These are phyloP conservation scores for Zostera marina DNA, from an alignment of 116 monocot genomes.

Conservation along the genomic window DNA sequence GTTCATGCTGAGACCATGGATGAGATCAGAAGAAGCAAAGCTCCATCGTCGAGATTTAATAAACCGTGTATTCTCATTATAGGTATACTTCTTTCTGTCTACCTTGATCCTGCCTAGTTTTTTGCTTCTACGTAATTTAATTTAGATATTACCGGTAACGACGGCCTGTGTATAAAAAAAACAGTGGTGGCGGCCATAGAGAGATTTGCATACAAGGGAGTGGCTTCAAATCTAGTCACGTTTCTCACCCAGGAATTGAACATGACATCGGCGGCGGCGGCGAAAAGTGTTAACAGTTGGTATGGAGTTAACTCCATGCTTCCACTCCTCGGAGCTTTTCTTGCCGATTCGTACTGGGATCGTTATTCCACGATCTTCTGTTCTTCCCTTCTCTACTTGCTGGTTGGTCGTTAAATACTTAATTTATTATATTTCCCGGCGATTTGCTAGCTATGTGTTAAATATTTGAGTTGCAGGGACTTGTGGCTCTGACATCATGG, in stretches of 20 bases:
- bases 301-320: constrained; percentile 88
- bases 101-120: no score
- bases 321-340: constrained; percentile 55
- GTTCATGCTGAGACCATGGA: no score
- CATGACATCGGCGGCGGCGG: constrained; percentile 76
- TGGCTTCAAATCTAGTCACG: constrained; percentile 86
- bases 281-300: constrained; percentile 66
- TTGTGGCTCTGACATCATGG: constrained; percentile 61
- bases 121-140: not conserved
- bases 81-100: constrained; percentile 29
- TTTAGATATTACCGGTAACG: no score
- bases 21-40: constrained; percentile 3
- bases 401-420: constrained; percentile 3
- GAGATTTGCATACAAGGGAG: constrained; percentile 91
- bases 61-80: constrained; percentile 68
- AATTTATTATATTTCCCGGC: not conserved
- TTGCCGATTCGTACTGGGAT: constrained; percentile 83
- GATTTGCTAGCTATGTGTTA: no score
- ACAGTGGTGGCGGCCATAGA: constrained; percentile 87
- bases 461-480: constrained; percentile 37
- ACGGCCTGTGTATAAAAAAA: no score
- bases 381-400: constrained; percentile 59
- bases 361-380: constrained; percentile 55
- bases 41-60: constrained; percentile 15
- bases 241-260: constrained; percentile 56